Evolutionary conservation across 1,139 yeast species (phyloP).

Genomic region (Sugiyamaella pinicola): DNA sequence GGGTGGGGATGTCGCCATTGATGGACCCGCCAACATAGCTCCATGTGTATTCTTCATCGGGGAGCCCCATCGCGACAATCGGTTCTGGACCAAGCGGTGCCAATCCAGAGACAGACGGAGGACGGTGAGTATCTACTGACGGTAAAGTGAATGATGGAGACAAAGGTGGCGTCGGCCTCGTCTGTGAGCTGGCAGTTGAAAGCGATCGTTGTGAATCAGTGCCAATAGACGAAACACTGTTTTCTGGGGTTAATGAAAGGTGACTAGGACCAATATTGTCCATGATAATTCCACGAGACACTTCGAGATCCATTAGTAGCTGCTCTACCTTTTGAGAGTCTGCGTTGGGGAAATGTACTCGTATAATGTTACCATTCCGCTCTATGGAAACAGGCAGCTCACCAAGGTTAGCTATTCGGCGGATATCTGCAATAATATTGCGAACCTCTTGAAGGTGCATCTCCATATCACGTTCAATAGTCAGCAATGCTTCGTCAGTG

Average conservation of each 20-base stretch:
- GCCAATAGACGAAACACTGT: neutral
- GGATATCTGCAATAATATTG: constrained; percentile 36
- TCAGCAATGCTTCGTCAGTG: constrained; percentile 31
- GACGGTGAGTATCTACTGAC: neutral
- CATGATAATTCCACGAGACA: constrained; percentile 38
- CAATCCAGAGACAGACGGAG: constrained; percentile 9
- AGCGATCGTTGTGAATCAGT: constrained; percentile 11
- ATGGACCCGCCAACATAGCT: constrained; percentile 19
- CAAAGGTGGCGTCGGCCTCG: constrained; percentile 4
- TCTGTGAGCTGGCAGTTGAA: neutral
- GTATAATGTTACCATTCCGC: constrained; percentile 33
- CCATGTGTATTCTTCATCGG: constrained; percentile 19
- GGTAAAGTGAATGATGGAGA: constrained; percentile 7
- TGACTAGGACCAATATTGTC: constrained; percentile 21
- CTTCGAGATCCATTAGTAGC: constrained; percentile 41
- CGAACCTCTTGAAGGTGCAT: constrained; percentile 34
- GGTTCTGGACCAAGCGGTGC: constrained; percentile 3
- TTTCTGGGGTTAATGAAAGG: constrained; percentile 16
- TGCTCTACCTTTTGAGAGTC: constrained; percentile 40
- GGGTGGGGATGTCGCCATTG: constrained; percentile 23
- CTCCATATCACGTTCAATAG: constrained; percentile 34
- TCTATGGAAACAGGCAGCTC: constrained; percentile 44
- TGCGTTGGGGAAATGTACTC: constrained; percentile 45
- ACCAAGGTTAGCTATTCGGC: constrained; percentile 39
- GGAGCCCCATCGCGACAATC: neutral